These are phyloP conservation scores for Populus hybrid DNA, from an alignment of 441 rosid genomes.

Conservation along the genomic window DNA sequence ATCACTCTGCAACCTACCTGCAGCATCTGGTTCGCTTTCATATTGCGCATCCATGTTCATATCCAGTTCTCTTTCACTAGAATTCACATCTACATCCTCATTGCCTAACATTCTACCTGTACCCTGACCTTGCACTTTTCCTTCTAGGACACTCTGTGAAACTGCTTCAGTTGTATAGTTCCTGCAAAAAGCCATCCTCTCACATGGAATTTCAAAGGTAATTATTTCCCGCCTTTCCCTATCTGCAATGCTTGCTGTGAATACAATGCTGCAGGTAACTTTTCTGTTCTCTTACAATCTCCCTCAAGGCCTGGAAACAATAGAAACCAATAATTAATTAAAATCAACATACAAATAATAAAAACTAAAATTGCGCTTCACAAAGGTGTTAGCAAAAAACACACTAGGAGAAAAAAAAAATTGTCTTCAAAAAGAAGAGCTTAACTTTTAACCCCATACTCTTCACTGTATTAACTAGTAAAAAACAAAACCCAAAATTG, in stretches of 20 bases:
- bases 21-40: conserved; percentile 65
- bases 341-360: not conserved
- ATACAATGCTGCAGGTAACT: conserved; percentile 16
- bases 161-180: conserved; percentile 59
- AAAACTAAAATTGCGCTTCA: not conserved
- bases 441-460: not conserved
- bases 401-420: not conserved
- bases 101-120: conserved; percentile 43
- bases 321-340: not conserved
- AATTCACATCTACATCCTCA: conserved; percentile 45
- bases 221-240: conserved; percentile 9
- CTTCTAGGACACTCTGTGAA: conserved; percentile 60
- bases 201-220: conserved; percentile 35
- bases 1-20: conserved; percentile 46
- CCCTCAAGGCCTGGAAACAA: not conserved
- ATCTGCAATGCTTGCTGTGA: not conserved
- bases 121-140: conserved; percentile 48
- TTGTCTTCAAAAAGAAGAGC: not conserved
- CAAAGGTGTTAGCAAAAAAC: not conserved
- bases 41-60: conserved; percentile 68
- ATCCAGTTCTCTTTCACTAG: conserved; percentile 69
- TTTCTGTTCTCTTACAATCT: not conserved
- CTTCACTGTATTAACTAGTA: not conserved
- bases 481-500: not conserved
- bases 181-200: conserved; percentile 88